These are phyloP conservation scores for Allomyces macrogynus DNA, from an alignment of 192 early-diverging fungal genomes.

Conservation along the genomic window DNA sequence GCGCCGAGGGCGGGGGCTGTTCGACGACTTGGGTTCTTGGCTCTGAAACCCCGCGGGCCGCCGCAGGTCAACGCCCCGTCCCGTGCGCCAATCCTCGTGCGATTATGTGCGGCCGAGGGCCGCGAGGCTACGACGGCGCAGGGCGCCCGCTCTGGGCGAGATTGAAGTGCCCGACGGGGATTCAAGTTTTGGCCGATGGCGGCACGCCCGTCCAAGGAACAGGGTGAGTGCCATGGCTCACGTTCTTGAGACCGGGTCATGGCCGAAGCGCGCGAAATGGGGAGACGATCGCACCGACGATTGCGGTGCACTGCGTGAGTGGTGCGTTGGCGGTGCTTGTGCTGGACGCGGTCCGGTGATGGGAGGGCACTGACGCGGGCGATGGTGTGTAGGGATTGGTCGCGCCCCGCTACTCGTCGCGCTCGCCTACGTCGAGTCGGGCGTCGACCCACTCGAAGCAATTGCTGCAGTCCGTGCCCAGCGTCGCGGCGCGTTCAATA, in stretches of 20 bases:
- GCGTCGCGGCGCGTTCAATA: background rate
- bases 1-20: too few species aligned
- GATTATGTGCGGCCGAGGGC: background rate
- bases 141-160: background rate
- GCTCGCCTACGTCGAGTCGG: background rate
- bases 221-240: background rate
- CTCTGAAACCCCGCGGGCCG: background rate
- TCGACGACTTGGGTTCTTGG: background rate
- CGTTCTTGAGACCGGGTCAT: background rate
- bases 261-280: background rate
- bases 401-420: background rate
- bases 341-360: too few species aligned
- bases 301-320: background rate
- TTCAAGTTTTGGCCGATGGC: background rate
- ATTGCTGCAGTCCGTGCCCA: background rate
- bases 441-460: background rate
- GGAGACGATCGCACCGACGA: background rate
- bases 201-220: background rate
- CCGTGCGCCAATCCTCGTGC: background rate
- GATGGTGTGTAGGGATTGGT: background rate
- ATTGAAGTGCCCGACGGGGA: background rate
- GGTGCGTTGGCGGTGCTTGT: too few species aligned
- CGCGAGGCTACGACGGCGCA: background rate
- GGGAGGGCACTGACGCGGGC: background rate
- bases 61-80: background rate